Evolutionary conservation across 495 filamentous ascomycete species (phyloP), one percentile per base, ranked within the genome.

Genomic region (Penicillium nucicola): DNA sequence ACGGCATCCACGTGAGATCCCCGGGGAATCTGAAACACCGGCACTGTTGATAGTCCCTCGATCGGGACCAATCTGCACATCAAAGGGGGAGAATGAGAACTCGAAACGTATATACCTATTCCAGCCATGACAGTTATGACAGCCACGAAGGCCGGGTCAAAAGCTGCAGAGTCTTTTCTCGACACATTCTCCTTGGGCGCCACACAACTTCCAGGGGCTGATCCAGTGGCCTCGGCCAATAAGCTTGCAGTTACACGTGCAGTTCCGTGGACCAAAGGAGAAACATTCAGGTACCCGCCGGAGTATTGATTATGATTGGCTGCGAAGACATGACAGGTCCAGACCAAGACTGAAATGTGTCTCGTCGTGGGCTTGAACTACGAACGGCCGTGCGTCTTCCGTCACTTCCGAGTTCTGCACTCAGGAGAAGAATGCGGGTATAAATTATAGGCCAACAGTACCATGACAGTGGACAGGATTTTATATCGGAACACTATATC

Each of bases 241-340:
- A 39, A 59, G 33, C 50, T 31, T 48, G 41, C 34, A 50, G 34
- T 45, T 48, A 36, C 46, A 41, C 46, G 18, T 41, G 37, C 43
- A 51, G 47, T 48, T 37, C 45, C 54, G 23, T 46, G 50, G 57
- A 48, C 52, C 39, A 47, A 19, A 37, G 34, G 31, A 35, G 22
- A 28, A 45, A 39, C 44, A 61, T 64, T 58, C 61, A 64, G 61
- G 61, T 64, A 64, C 61, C 61, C 61, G 61, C 61, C 44, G 11
- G 17, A 2, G 11, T 11, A 4, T 20, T 25, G 13, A 2, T 48
- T 49, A 36, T 61, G 55, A 64, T 64, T 64, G 61, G 61, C 9
- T 10, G 14, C 0, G 2, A 4, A 14, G 17, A 39, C 45, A 50
- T 65, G 61, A 65, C 58, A 62, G 53, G 61, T 62, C 60, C 51